Base-by-base conservation (phyloP, 176 grass and related monocot genomes). In the Raddia distichophylla region DNA sequence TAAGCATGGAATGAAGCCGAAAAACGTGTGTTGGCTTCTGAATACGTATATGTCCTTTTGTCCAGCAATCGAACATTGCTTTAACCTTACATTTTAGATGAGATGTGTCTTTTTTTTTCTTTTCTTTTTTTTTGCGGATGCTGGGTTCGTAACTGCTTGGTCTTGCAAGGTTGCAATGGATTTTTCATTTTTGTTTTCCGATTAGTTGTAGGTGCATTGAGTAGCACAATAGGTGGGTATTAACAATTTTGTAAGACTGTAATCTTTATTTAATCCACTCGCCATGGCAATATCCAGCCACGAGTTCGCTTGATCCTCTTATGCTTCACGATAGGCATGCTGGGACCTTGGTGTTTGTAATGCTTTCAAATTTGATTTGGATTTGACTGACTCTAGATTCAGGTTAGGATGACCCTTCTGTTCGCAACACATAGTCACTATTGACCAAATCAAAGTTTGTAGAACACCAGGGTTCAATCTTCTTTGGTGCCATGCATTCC, bases 361-460 rank as follows among this genome's bases (percentile, higher is more conserved):
- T 37, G 12, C 13, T 45, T 62, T 74, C 52, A 40, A 48, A 60
- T 75, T 75, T 63, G 44, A 32, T 54, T 74, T 53, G 12, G 69
- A 32, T 61, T 51, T 74, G 47, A 13, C 62, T 17, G 43, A 19
- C 63, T 50, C 22, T 48, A 73, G 45, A 48, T 52, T 73, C 44
- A 71, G 27, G 45, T 62, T 49, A 50, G 51, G 60, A 20, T 82
- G 40, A 42, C 27, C 10, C 16, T 62, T 82, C 16, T 62, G 32
- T 51, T 62, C 27, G 7, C 33, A 73, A 49, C 5, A 32, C 18
- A 20, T 40, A 22, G 45, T 51, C 16, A 63, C 7, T 73, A 10
- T 63, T 51, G 44, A 73, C 57, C 46, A 82, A 73, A 64, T 82
- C 5, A 50, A 64, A 42, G 32, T 37, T 61, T 72, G 19, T 0